Base-by-base conservation (phyloP, 2,329 filamentous ascomycete genomes). In the Microdochium paspali region DNA sequence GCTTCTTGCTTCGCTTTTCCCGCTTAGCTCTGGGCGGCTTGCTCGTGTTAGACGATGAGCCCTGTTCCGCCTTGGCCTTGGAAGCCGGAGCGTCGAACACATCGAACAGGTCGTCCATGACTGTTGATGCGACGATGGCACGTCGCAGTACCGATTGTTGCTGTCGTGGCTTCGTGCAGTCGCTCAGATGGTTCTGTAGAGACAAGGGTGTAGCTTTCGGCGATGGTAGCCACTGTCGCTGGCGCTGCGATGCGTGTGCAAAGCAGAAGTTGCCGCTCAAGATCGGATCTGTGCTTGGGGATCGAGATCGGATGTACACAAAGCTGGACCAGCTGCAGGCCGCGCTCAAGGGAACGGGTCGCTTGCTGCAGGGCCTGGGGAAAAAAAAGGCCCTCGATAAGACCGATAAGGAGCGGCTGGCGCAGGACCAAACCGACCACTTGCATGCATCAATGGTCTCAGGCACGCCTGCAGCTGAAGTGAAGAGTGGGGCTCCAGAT, bases 41-140 rank as follows among this genome's bases (percentile, higher is more conserved):
- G 49, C 13, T 28, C 7, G 26, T 28, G 26, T 51, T 55, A 51
- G 47, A 54, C 49, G 58, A 47, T 24, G 57, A 40, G 39, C 60
- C 58, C 48, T 57, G 53, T 50, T 63, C 58, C 48, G 59, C 53
- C 47, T 74, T 67, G 51, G 67, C 62, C 54, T 75, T 72, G 62
- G 73, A 63, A 44, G 80, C 72, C 61, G 76, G 73, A 58, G 86
- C 82, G 54, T 90, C 84, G 60, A 93, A 91, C 49, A 90, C 85
- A 57, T 87, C 82, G 58, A 93, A 93, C 56, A 93, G 75, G 51
- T 90, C 85, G 67, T 90, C 84, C 83, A 87, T 88, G 47, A 50
- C 62, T 51, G 39, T 26, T 25, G 39, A 9, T 21, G 35, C 12
- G 23, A n/a, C n/a, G 18, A 7, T 21, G 35, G n/a, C 35, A 40